Base-by-base conservation (phyloP, 1,284 basidiomycete species). In the Cryptococcus hybrid region DNA sequence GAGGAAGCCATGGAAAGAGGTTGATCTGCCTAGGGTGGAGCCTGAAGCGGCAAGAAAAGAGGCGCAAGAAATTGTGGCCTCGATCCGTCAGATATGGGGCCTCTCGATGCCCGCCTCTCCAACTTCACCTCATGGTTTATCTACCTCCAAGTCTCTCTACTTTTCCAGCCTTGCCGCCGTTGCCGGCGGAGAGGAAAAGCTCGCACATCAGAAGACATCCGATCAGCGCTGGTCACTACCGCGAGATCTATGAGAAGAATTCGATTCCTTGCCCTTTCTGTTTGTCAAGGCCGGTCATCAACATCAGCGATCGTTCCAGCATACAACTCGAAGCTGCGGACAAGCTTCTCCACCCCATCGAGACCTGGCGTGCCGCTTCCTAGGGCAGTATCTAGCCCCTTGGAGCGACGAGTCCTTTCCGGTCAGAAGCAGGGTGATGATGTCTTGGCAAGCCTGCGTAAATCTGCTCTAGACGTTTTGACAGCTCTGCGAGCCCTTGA, bases 381-480 rank as follows among this genome's bases (percentile, higher is more conserved):
- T 18, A 39, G 69, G 40, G 61, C 67, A 0, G 65, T 69, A 1
- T 68, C 67, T 0, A 47, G 40, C 11, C 38, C 45, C 3, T 34
- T 12, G 40, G 51, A 52, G 47, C 56, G 35, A 12, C 15, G 45
- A n/a, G 30, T 45, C 7, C 51, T 34, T 9, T 7, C 35, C 49
- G 8, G 47, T 6, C 3, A 11, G 9, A 47, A 42, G 5, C 12
- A 36, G 40, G 18, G 51, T 8, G 24, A 34, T 37, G 73, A 75
- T 56, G 46, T 49, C 7, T 48, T 67, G 9, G 57, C 54, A 2
- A 63, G 65, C 37, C 47, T 74, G n/a, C 53, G 74, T 18, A 71
- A 68, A 51, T 66, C 70, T 1, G 77, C 76, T 1, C 55, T 78
- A 39, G 75, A 77, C 12, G 70, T 78, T 0, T 59, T 78, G 11